Evolutionary conservation across 345 rosid species (phyloP), one percentile per base, ranked within the genome.

Genomic region (Ceriops zippeliana): DNA sequence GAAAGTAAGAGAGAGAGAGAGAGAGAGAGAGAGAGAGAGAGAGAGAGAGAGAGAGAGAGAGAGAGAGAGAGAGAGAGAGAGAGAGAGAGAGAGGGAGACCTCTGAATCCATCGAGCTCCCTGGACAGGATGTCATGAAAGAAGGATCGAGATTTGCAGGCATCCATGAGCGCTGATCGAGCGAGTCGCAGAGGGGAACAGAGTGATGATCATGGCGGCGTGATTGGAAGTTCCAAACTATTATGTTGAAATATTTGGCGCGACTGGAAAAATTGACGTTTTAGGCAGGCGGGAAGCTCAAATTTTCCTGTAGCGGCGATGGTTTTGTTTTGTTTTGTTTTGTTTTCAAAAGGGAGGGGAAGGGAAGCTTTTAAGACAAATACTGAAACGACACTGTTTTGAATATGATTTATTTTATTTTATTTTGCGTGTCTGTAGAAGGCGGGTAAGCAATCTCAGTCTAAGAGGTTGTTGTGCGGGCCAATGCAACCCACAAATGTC

Each of bases 61-160:
- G 11, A 1, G 6, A 31, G 7, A 16, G 13, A 4, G 17, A 2
- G 24, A 56, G 28, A 6, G 57, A 31, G 32, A 31, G 5, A 31
- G 32, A 31, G 5, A 31, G 32, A 54, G 38, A 27, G n/a, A 26
- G 62, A 24, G 1, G 1, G 68, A 59, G 32, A 81, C 96, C 96
- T 86, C 73, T 79, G 66, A 79, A 82, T 19, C 90, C 92, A 46
- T 70, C 86, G 81, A 93, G 95, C 80, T 93, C 97, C 76, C 98
- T 82, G 52, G 85, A 86, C 46, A 86, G 75, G 70, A 89, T 54
- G 79, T 79, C 61, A n/a, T 70, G 76, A 79, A 93, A 89, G 80
- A 89, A 74, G 46, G 95, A 84, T 62, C 62, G 70, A 16, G 87
- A 70, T 61, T 69, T 70, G 59, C 76, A 80, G 54, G 38, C 22